These are phyloP conservation scores for Aspergillus aculeatus DNA, from an alignment of 2,329 filamentous ascomycete genomes.

Conservation along the genomic window DNA sequence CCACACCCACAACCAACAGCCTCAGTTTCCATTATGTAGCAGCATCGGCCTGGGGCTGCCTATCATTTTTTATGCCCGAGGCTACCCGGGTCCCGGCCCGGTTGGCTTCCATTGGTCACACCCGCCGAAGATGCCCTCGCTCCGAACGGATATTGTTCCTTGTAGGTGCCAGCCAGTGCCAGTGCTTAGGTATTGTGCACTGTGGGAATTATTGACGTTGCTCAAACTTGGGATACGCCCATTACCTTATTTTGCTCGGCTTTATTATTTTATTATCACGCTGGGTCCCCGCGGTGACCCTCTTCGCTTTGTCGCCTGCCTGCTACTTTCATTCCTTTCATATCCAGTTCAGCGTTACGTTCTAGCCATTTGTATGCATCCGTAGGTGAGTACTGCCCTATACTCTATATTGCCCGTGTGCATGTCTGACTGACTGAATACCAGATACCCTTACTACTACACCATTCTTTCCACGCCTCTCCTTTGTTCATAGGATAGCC, in stretches of 20 bases:
- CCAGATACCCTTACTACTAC: background rate
- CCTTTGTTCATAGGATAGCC: slow-evolving; percentile 5
- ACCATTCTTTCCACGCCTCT: slow-evolving; percentile 6
- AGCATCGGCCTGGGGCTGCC: slow-evolving; percentile 13
- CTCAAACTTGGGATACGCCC: slow-evolving; percentile 4
- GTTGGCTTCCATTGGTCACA: slow-evolving; percentile 15
- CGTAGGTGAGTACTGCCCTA: background rate
- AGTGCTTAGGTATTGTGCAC: background rate
- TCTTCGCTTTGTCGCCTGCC: background rate
- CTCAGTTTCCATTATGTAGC: slow-evolving; percentile 16
- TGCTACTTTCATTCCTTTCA: slow-evolving; percentile 10
- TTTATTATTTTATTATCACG: slow-evolving; percentile 1
- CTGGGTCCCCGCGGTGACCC: background rate
- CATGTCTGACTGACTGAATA: background rate
- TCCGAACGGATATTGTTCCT: background rate
- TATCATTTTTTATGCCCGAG: slow-evolving; percentile 13
- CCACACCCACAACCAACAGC: slow-evolving; percentile 7
- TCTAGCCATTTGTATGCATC: background rate
- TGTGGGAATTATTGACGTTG: slow-evolving; percentile 2
- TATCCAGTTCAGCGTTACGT: slow-evolving; percentile 6
- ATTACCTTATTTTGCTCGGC: background rate
- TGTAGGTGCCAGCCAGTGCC: too few species aligned
- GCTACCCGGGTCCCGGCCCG: slow-evolving; percentile 19
- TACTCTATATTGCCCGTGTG: background rate
- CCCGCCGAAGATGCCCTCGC: slow-evolving; percentile 12